Base-by-base conservation (phyloP, 805 yeast species). In the Starmerella vaccinii region DNA sequence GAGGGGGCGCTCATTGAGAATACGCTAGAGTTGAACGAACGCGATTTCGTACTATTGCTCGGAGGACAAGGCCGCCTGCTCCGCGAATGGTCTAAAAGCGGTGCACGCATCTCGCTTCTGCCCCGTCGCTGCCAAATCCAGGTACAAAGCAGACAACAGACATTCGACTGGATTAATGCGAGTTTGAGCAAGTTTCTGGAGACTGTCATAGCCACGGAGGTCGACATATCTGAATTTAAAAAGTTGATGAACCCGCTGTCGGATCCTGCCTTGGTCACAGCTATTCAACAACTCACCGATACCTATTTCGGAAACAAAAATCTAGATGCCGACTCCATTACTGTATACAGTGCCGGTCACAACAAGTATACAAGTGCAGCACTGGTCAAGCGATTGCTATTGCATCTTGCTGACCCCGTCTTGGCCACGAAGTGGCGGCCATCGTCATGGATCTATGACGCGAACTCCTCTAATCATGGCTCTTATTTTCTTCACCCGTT, bases 141-240 rank as follows among this genome's bases (percentile, higher is more conserved):
- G 9, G 63, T 76, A 15, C 53, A 63, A n/a, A 74, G 77, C 7
- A 69, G 76, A 0, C 65, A 61, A 5, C 55, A 61, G 19, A 76
- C 75, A 33, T 64, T 70, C 33, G 64, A 66, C 23, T 75, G 72
- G 65, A 75, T 76, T 19, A 64, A 67, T 49, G 69, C 76, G 29
- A 50, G 51, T 39, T 35, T 56, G 24, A 40, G 51, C 30, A 32
- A 37, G 27, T 49, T 49, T 26, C 57, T 73, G 43, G 65, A 63
- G 15, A 56, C 61, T 1, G 57, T 66, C 4, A 54, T 57, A 26
- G 58, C 60, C 10, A 66, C 64, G 27, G 63, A 56, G n/a, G 45
- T 74, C 5, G 69, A 72, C 54, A 57, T 73, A 46, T 24, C 54
- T 0, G 48, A 47, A n/a, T 30, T 57, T 13, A 56, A 52, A 3